Evolutionary conservation across 2,329 filamentous ascomycete species (phyloP).

Genomic region (Tympanopsis confertula): DNA sequence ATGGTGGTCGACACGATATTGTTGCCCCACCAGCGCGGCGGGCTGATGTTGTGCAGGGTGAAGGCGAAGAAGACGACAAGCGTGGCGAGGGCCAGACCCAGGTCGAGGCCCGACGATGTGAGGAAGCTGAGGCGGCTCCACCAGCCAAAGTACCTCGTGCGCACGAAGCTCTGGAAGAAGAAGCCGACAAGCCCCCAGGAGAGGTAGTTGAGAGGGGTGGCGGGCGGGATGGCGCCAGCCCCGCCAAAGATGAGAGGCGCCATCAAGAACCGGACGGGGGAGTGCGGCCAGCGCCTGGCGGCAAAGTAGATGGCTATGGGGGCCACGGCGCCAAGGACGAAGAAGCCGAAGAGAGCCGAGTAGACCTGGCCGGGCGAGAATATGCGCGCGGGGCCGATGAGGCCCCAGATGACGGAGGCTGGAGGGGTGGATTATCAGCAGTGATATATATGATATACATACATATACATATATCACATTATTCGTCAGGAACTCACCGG

Average conservation of each 20-base stretch:
- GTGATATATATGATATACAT: neutral
- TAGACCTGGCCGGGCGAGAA: conserved; percentile 54
- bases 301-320: conserved; percentile 39
- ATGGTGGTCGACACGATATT: conserved; percentile 43
- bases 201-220: conserved; percentile 64
- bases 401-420: conserved; percentile 58
- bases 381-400: conserved; percentile 51
- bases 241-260: conserved; percentile 53
- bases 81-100: conserved; percentile 55
- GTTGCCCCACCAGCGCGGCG: conserved; percentile 64
- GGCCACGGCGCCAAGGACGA: conserved; percentile 38
- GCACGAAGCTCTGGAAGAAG: conserved; percentile 59
- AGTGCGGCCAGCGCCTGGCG: conserved; percentile 36
- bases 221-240: conserved; percentile 45
- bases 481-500: conserved; percentile 24
- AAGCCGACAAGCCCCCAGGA: conserved; percentile 64
- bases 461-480: neutral
- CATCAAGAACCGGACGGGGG: conserved; percentile 39
- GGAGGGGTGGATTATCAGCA: conserved; percentile 2
- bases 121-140: conserved; percentile 67
- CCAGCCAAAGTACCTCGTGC: conserved; percentile 53
- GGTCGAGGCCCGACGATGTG: conserved; percentile 57
- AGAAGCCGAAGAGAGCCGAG: conserved; percentile 46
- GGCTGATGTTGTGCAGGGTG: conserved; percentile 45
- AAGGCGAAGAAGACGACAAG: conserved; percentile 62